Evolutionary conservation across 306 rosid species (phyloP), one percentile per base, ranked within the genome.

Genomic region (Astragalus glycyphyllos): DNA sequence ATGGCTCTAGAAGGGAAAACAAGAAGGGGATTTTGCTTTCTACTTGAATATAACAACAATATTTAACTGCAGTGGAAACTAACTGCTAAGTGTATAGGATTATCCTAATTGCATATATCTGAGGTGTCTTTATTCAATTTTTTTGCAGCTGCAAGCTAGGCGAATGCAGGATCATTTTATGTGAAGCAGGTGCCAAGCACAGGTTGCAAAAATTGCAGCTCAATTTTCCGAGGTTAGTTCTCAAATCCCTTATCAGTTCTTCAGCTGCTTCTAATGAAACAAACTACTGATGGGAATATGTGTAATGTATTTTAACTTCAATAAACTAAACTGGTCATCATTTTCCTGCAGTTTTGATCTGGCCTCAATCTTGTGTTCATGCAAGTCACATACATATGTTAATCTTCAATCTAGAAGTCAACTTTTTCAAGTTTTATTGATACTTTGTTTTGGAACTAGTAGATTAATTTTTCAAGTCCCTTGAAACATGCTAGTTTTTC

Each of bases 111-210:
- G 60, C 60, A n/a, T 55, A 7, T 60, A 58, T 23, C 34, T 77
- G 49, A 58, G 8, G 51, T 57, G 23, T 23, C 16, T 37, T 15
- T 49, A 1, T 73, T 29, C 26, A 42, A 9, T 16, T 58, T 58
- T 23, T 35, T 70, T 61, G 84, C 89, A 94, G 98, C 69, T 90
- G 97, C 76, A 86, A 71, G 90, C 86, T 90, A 16, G 95, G 98
- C 16, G 98, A 91, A 46, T 83, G 96, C 81, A 83, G 97, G 82
- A 74, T 94, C 48, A 63, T 94, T 76, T 77, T 94, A 61, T 91
- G 98, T 13, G 97, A 94, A 82, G 75, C 98, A 16, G 97, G 97
- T 51, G 71, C 96, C 32, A 94, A 87, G 81, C 97, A 90, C 80
- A 89, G 82, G 78, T 67, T 91, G 83, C 99, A 89, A 69, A 94